These are phyloP conservation scores for Sphagnurus paluster DNA, from an alignment of 1,284 basidiomycete species.

Conservation along the genomic window DNA sequence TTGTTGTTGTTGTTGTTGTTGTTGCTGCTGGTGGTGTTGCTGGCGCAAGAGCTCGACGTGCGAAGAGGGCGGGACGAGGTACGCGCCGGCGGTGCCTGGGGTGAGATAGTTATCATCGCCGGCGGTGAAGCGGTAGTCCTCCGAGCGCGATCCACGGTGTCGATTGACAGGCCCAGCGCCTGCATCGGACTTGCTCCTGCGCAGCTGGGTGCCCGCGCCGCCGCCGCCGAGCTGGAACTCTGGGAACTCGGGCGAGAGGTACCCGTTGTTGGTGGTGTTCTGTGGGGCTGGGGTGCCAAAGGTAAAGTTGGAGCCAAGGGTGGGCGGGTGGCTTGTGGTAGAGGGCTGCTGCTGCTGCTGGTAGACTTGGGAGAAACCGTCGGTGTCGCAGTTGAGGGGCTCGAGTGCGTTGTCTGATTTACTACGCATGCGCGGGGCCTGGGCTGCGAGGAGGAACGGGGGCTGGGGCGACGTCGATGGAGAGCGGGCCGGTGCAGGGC, in stretches of 20 bases:
- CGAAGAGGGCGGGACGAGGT: constrained; percentile 41
- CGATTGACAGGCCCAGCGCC: constrained; percentile 27
- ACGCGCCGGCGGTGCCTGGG: background rate
- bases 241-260: constrained; percentile 43
- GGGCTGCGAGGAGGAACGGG: constrained; percentile 30
- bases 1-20: constrained; percentile 4
- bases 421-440: constrained; percentile 47
- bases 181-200: constrained; percentile 55
- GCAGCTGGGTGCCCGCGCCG: constrained; percentile 26
- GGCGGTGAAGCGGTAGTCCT: constrained; percentile 38
- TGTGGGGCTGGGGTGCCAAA: constrained; percentile 21
- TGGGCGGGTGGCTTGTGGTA: constrained; percentile 8
- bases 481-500: constrained; percentile 16
- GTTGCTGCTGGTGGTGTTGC: constrained; percentile 26
- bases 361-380: constrained; percentile 7
- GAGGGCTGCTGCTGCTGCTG: constrained; percentile 1
- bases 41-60: constrained; percentile 42
- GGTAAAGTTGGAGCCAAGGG: constrained; percentile 17
- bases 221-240: constrained; percentile 26
- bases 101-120: background rate
- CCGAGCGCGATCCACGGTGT: constrained; percentile 54
- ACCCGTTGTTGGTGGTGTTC: constrained; percentile 28
- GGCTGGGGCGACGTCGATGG: constrained; percentile 21
- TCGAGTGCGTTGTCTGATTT: constrained; percentile 63
- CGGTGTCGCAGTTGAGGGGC: constrained; percentile 53